A percentile compares a stretch with the other conserved stretches of the same genome.
Conservation (phyloP, 805 yeast genomes). For the Kuraishia molischiana region DNA sequence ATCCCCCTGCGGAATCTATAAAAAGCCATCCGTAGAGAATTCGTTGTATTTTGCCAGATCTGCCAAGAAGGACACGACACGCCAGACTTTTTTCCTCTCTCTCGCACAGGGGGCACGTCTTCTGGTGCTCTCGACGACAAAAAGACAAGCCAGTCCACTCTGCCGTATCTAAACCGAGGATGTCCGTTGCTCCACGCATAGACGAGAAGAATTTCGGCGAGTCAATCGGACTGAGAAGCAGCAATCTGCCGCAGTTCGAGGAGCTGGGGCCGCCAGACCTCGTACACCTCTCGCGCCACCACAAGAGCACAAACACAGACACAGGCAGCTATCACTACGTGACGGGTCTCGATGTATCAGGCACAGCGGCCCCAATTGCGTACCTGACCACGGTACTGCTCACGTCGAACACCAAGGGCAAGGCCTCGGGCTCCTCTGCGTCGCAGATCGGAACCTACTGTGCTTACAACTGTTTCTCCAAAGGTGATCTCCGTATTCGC, state of each 20-base stretch:
- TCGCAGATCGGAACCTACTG: constrained; percentile 43
- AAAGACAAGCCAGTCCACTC: too few relatives aligned
- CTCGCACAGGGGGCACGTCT: too few relatives aligned
- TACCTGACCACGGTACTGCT: constrained; percentile 36
- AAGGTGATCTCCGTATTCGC: constrained; percentile 64
- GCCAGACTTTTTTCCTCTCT: too few relatives aligned
- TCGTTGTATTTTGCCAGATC: too few relatives aligned
- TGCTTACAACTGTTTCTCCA: constrained; percentile 63
- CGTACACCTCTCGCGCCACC: constrained; percentile 38
- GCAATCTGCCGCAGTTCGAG: constrained; percentile 27
- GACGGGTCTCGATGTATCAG: constrained; percentile 42
- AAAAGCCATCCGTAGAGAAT: too few relatives aligned
- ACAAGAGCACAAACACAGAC: constrained; percentile 34
- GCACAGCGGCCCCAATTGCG: constrained; percentile 45
- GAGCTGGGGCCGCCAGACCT: constrained; percentile 75
- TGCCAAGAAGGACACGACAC: too few relatives aligned
- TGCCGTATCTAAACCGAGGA: too few relatives aligned
- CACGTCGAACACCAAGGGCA: constrained; percentile 15
- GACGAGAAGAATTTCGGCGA: constrained; percentile 41
- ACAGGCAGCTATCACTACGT: constrained; percentile 45
- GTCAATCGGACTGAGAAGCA: constrained; percentile 40
- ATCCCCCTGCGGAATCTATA: too few relatives aligned
- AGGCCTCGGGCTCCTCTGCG: constrained; percentile 14
- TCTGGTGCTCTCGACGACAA: too few relatives aligned
- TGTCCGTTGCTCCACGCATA: constrained; percentile 20